phyloP scores from a whole-genome alignment of 179 eudicot species.

The Kewa caespitosa region DNA sequence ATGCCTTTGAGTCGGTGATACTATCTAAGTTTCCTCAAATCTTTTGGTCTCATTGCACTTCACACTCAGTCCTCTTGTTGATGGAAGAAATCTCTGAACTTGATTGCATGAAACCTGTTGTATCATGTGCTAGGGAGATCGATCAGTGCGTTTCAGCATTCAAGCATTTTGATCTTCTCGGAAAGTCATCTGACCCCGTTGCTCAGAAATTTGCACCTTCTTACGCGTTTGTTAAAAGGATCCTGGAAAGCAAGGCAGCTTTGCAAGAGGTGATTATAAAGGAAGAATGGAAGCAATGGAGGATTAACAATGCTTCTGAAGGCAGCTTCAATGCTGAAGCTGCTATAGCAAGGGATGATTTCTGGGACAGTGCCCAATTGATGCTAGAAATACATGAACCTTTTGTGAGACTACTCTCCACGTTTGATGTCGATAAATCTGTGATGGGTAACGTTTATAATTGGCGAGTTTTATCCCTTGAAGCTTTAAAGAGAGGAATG shows the following conservation, averaged over 20 bases:
- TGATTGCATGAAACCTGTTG: slow-evolving; percentile 35
- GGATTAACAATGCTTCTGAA: slow-evolving; percentile 15
- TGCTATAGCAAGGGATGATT: slow-evolving; percentile 27
- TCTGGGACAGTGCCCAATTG: slow-evolving; percentile 32
- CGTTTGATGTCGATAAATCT: slow-evolving; percentile 33
- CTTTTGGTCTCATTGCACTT: slow-evolving; percentile 52
- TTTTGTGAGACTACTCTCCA: slow-evolving; percentile 27
- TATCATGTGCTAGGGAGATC: slow-evolving; percentile 29
- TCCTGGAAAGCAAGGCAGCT: slow-evolving; percentile 20
- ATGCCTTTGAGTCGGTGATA: slow-evolving; percentile 39
- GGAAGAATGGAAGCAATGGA: slow-evolving; percentile 46
- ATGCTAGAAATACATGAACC: slow-evolving; percentile 38
- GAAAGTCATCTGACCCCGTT: slow-evolving; percentile 19
- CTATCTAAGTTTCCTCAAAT: slow-evolving; percentile 38
- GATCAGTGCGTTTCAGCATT: slow-evolving; percentile 30
- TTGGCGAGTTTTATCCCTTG: slow-evolving; percentile 39
- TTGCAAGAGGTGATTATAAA: slow-evolving; percentile 26
- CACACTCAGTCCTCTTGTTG: slow-evolving; percentile 37
- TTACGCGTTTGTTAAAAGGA: slow-evolving; percentile 27
- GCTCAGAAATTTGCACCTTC: slow-evolving; percentile 37
- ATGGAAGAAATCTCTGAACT: slow-evolving; percentile 43
- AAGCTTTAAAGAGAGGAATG: slow-evolving; percentile 29
- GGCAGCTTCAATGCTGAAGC: slow-evolving; percentile 24
- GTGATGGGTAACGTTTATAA: slow-evolving; percentile 37
- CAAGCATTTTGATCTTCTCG: slow-evolving; percentile 11